A percentile compares a stretch with the other conserved stretches of the same genome.
Evolutionary conservation across 2,329 filamentous ascomycete genomes (phyloP).

Genomic region (Lasiodiplodia sp.): DNA sequence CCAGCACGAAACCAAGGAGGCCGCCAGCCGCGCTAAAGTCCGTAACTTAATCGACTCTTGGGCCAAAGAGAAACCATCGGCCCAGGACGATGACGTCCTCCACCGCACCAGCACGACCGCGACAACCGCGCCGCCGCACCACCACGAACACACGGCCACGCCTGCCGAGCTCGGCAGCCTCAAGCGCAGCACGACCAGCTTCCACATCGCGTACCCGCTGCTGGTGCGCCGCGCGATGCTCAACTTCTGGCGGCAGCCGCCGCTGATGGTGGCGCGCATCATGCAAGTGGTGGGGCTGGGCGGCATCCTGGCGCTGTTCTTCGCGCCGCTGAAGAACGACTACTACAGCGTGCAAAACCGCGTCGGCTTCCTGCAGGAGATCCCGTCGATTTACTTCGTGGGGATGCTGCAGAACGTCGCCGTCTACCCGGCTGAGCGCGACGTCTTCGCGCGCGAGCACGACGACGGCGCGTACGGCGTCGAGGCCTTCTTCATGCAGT

Average conservation of each 20-base stretch:
- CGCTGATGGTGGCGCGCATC: slow-evolving; percentile 44
- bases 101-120: not conserved
- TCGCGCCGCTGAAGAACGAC: slow-evolving; percentile 72
- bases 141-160: slow-evolving; percentile 47
- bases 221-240: slow-evolving; percentile 72
- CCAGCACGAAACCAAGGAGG: slow-evolving; percentile 69
- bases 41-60: slow-evolving; percentile 67
- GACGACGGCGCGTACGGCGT: slow-evolving; percentile 76
- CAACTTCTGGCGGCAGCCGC: slow-evolving; percentile 59
- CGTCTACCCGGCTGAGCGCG: slow-evolving; percentile 73
- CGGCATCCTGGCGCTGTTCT: slow-evolving; percentile 57
- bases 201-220: slow-evolving; percentile 69
- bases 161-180: slow-evolving; percentile 76
- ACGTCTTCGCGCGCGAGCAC: slow-evolving; percentile 80
- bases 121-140: not conserved
- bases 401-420: slow-evolving; percentile 83
- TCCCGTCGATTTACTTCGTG: slow-evolving; percentile 75
- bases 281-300: slow-evolving; percentile 49
- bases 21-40: slow-evolving; percentile 68
- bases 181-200: slow-evolving; percentile 67
- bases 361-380: slow-evolving; percentile 75
- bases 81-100: not conserved
- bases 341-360: slow-evolving; percentile 76
- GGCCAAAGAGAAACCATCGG: slow-evolving; percentile 41
- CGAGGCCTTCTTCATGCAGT: slow-evolving; percentile 74